Base-by-base conservation (phyloP, 257 asterid species). In the Leonotis leonurus region DNA sequence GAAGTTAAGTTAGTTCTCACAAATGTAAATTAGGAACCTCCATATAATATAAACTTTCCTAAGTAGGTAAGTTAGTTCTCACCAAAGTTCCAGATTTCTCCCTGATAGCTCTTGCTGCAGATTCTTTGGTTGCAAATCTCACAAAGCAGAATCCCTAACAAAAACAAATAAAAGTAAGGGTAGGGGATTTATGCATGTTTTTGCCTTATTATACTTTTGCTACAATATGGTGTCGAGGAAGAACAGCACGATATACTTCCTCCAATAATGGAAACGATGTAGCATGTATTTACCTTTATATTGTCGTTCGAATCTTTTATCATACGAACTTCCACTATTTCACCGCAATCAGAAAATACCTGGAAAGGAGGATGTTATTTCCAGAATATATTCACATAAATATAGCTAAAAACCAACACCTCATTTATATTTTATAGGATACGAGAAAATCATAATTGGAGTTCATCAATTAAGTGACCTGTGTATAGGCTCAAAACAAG, bases 131-230 rank as follows among this genome's bases (percentile, higher is more conserved):
- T 26, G 85, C 72, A 72, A 88, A 91, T 12, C 88, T 86, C 61
- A 91, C 91, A 82, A 91, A 91, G 80, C 98, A 77, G 76, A 74
- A 91, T 51, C 92, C 96, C 98, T 91, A 73, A n/a, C 70, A 70
- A 62, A 70, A 68, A 59, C 37, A 40, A 29, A 4, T 41, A 63
- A 64, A 35, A 33, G 69, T 24, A 62, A 30, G 16, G 41, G 50
- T 36, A 77, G 64, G 66, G 67, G 49, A 54, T 43, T 48, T 52
- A 65, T 21, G 14, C 8, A 22, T 54, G 58, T 27, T 62, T 56
- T 71, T 37, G 70, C 43, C 48, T 53, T 17, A 13, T 55, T 29
- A 39, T 51, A 32, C 18, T 35, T 66, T 56, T 12, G 35, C 59
- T 27, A 29, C 56, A 45, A 53, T 40, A 45, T n/a, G 17, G 33